Conservation (phyloP, 495 filamentous ascomycete species). For the Massariosphaeria phaeospora region DNA sequence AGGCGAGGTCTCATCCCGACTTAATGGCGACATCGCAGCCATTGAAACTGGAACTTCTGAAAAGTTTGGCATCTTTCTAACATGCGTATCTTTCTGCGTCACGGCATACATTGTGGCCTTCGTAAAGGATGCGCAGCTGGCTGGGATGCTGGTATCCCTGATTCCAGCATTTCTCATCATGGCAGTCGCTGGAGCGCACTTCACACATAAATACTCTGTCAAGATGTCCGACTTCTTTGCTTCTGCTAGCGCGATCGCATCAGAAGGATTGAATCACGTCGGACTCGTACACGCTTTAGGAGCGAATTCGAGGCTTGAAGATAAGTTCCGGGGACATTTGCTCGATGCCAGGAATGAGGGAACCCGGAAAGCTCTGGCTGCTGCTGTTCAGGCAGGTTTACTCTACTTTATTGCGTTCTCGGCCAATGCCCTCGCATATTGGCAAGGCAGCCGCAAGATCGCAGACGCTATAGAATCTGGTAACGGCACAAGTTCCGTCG, state of each 20-base stretch:
- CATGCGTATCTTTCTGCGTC: slow-evolving; percentile 37
- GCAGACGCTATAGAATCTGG: slow-evolving; percentile 45
- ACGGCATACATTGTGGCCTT: slow-evolving; percentile 40
- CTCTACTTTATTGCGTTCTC: slow-evolving; percentile 63
- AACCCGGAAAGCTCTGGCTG: slow-evolving; percentile 54
- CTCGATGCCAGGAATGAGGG: slow-evolving; percentile 47
- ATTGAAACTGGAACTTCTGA: slow-evolving; percentile 46
- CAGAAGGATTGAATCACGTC: slow-evolving; percentile 46
- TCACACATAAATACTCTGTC: slow-evolving; percentile 55
- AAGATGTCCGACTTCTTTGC: slow-evolving; percentile 50
- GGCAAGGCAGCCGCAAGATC: slow-evolving; percentile 56
- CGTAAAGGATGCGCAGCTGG: slow-evolving; percentile 42
- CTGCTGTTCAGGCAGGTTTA: slow-evolving; percentile 59
- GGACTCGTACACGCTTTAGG: slow-evolving; percentile 51
- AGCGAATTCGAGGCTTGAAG: slow-evolving; percentile 46
- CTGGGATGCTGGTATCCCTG: slow-evolving; percentile 57
- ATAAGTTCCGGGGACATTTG: slow-evolving; percentile 50
- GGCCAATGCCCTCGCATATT: slow-evolving; percentile 62
- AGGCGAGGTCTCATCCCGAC: slow-evolving; percentile 87
- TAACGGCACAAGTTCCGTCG: slow-evolving; percentile 44
- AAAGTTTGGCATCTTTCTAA: slow-evolving; percentile 38
- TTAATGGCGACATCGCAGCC: slow-evolving; percentile 67
- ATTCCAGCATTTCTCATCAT: slow-evolving; percentile 63
- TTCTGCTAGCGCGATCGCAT: slow-evolving; percentile 47
- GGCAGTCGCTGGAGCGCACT: slow-evolving; percentile 56